Conservation (phyloP, 1,139 yeast genomes). For the Kurtzmaniella natalensis region DNA sequence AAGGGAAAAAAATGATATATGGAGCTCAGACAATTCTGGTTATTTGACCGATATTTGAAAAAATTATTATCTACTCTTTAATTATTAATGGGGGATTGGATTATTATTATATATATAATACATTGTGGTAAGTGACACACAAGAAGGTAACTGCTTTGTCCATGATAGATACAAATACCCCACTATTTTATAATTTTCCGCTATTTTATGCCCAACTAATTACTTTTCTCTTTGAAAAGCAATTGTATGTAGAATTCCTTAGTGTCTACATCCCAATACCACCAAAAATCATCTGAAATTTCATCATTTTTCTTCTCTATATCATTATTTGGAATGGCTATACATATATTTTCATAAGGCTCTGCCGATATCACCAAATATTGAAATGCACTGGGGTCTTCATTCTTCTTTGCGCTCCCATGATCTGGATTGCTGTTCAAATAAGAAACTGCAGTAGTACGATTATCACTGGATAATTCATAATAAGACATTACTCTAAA, state of each 20-base stretch:
- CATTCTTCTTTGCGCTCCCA: slow-evolving; percentile 23
- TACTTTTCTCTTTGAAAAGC: slow-evolving; percentile 45
- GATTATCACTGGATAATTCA: slow-evolving; percentile 53
- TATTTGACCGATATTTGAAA: too few species aligned
- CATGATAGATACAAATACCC: too few species aligned
- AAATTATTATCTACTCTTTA: too few species aligned
- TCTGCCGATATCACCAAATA: slow-evolving; percentile 76
- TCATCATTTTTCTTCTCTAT: slow-evolving; percentile 28
- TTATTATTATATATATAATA: too few species aligned
- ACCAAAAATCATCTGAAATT: slow-evolving; percentile 53
- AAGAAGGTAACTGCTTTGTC: too few species aligned
- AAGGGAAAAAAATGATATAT: too few species aligned
- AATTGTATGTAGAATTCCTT: slow-evolving; percentile 69
- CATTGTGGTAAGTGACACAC: too few species aligned
- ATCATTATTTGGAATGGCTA: slow-evolving; percentile 63
- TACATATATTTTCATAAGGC: slow-evolving; percentile 74
- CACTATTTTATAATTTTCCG: too few species aligned
- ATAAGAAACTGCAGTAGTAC: slow-evolving; percentile 22
- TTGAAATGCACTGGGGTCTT: slow-evolving; percentile 42
- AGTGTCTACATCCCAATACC: slow-evolving; percentile 65
- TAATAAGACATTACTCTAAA: slow-evolving; percentile 72
- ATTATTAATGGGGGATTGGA: too few species aligned
- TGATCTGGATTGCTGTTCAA: slow-evolving; percentile 15
- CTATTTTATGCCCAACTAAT: too few species aligned
- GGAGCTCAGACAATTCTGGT: too few species aligned